Percentiles rank a stretch among this genome's conserved stretches.
Evolutionary conservation across 164 flowering plant genomes (phyloP).

Genomic region (Stephania japonica): DNA sequence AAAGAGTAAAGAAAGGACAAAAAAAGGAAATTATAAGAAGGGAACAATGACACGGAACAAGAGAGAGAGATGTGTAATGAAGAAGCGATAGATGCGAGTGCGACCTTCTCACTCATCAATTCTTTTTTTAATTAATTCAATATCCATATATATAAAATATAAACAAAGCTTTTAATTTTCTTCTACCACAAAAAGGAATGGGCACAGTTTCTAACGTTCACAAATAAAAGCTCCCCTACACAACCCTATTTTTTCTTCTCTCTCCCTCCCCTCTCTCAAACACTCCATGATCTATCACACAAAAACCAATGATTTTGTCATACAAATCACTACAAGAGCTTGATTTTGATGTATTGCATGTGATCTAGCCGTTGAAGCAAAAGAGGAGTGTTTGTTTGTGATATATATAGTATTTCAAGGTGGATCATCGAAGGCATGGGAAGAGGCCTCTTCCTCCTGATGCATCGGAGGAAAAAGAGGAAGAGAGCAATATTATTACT

Average conservation of each 20-base stretch:
- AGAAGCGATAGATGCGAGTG: conserved; percentile 1
- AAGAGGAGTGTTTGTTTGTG: too few relatives aligned
- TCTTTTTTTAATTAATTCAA: neutral
- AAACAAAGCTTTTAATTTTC: neutral
- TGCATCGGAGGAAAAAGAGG: conserved; percentile 36
- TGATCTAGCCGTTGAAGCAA: too few relatives aligned
- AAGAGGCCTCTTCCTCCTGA: conserved; percentile 50
- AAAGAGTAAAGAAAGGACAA: neutral
- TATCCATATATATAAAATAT: neutral
- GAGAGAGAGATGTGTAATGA: neutral
- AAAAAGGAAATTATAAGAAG: neutral
- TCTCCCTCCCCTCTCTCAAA: neutral
- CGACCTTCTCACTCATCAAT: neutral
- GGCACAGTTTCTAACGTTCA: neutral
- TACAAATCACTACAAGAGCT: too few relatives aligned
- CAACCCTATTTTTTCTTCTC: conserved; percentile 13
- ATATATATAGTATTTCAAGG: conserved; percentile 24
- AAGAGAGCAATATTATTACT: conserved; percentile 9
- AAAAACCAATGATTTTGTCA: too few relatives aligned
- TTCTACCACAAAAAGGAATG: conserved; percentile 2
- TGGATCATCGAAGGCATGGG: conserved; percentile 73
- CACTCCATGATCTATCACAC: too few relatives aligned
- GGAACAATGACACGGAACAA: conserved; percentile 8
- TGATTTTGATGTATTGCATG: too few relatives aligned
- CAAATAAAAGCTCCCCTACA: conserved; percentile 11